phyloP scores from a whole-genome alignment of 1,284 basidiomycete genomes.

The Boletus mariae region DNA sequence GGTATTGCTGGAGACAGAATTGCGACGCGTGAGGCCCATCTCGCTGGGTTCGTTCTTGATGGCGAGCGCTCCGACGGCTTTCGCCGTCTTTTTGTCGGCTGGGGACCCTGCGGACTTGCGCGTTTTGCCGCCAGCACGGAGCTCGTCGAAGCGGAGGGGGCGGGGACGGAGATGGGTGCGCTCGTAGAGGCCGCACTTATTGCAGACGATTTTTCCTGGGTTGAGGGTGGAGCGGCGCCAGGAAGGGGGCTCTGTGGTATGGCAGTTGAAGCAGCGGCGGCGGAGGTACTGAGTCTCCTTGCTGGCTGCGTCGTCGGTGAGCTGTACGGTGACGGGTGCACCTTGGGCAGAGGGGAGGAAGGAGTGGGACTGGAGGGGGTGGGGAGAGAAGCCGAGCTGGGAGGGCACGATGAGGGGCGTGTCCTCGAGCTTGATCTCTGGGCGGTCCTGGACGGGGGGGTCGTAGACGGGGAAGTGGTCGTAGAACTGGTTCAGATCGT shows the following conservation, averaged over 20 bases:
- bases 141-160: conserved; percentile 78
- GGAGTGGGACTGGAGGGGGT: conserved; percentile 25
- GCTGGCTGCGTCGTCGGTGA: conserved; percentile 81
- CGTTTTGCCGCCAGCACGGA: conserved; percentile 77
- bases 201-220: conserved; percentile 85
- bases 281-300: conserved; percentile 86
- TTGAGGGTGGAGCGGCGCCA: conserved; percentile 83
- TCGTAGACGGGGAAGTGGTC: conserved; percentile 31
- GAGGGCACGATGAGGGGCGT: conserved; percentile 58
- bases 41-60: conserved; percentile 67
- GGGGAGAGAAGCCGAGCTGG: conserved; percentile 39
- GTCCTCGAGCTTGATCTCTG: conserved; percentile 63
- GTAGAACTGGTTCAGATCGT: conserved; percentile 44
- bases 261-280: conserved; percentile 81
- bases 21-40: conserved; percentile 49
- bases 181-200: conserved; percentile 85
- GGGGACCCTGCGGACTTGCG: conserved; percentile 50
- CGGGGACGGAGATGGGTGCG: conserved; percentile 77
- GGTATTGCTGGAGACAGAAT: conserved; percentile 56
- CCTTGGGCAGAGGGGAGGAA: conserved; percentile 30
- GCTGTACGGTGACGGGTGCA: conserved; percentile 64
- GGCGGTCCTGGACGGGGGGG: conserved; percentile 33
- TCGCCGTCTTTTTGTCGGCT: conserved; percentile 39
- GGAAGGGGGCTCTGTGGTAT: conserved; percentile 80
- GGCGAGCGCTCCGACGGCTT: conserved; percentile 30